Conservation (phyloP, 2,329 filamentous ascomycete genomes). For the Paraphaeosphaeria minitans region DNA sequence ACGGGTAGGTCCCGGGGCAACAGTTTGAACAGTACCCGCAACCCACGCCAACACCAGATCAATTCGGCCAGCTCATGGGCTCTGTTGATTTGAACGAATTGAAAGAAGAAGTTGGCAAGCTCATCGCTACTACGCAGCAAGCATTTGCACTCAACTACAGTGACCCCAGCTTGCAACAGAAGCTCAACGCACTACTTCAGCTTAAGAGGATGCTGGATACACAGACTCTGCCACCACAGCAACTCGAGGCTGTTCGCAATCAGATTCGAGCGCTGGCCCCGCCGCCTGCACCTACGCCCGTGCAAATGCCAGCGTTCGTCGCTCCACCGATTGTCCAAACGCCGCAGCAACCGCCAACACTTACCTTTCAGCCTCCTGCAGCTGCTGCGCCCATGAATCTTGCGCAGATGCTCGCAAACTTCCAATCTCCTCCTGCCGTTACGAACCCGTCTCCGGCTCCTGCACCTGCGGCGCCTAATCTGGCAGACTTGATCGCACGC, state of each 20-base stretch:
- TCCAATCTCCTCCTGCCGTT: conserved; percentile 28
- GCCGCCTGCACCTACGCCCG: conserved; percentile 56
- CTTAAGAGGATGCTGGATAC: conserved; percentile 80
- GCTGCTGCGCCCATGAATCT: conserved; percentile 31
- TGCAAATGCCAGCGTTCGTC: conserved; percentile 40
- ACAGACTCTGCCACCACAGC: conserved; percentile 77
- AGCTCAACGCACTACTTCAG: conserved; percentile 82
- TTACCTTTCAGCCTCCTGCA: conserved; percentile 26
- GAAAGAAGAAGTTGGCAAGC: conserved; percentile 79
- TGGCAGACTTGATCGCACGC: conserved; percentile 38
- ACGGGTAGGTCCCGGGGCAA: conserved; percentile 26
- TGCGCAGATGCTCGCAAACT: conserved; percentile 37
- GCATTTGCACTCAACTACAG: conserved; percentile 77
- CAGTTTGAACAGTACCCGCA: conserved; percentile 34
- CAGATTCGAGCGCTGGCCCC: conserved; percentile 78
- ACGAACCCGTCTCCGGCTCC: conserved; percentile 25
- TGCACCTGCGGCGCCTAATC: conserved; percentile 28
- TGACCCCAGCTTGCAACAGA: conserved; percentile 76
- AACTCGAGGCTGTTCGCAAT: conserved; percentile 82
- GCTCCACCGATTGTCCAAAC: conserved; percentile 38
- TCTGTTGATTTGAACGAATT: conserved; percentile 63
- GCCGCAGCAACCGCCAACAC: conserved; percentile 29
- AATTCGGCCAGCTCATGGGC: conserved; percentile 38
- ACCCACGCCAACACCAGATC: conserved; percentile 30
- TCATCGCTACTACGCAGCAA: conserved; percentile 74